Evolutionary conservation across 2,329 filamentous ascomycete species (phyloP).

Genomic region (Arthrocladium fulminans): DNA sequence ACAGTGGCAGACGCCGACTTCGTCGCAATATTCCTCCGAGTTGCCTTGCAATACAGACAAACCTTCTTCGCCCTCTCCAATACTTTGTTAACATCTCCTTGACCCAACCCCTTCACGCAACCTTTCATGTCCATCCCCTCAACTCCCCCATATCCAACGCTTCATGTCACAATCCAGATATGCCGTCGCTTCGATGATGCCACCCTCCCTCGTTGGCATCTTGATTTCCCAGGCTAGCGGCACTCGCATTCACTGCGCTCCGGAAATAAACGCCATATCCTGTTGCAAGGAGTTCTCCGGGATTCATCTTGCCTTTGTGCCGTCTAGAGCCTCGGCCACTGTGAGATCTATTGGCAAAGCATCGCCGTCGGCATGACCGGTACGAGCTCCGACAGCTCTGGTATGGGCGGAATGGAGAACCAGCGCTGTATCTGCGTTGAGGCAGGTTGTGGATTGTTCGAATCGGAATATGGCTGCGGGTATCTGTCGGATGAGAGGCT

Average conservation of each 20-base stretch:
- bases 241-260: slow-evolving; percentile 39
- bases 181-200: slow-evolving; percentile 35
- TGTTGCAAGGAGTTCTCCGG: slow-evolving; percentile 41
- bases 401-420: slow-evolving; percentile 32
- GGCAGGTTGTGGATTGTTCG: slow-evolving; percentile 16
- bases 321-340: slow-evolving; percentile 38
- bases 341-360: slow-evolving; percentile 32
- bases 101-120: slow-evolving; percentile 24
- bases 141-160: slow-evolving; percentile 38
- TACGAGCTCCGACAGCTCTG: slow-evolving; percentile 33
- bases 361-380: slow-evolving; percentile 29
- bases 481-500: slow-evolving; percentile 2
- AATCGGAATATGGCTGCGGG: neutral
- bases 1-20: slow-evolving; percentile 7
- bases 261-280: slow-evolving; percentile 43
- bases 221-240: slow-evolving; percentile 33
- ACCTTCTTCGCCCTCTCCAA: slow-evolving; percentile 17
- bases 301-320: slow-evolving; percentile 36
- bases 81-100: slow-evolving; percentile 15
- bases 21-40: slow-evolving; percentile 16
- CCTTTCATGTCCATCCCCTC: slow-evolving; percentile 37
- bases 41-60: slow-evolving; percentile 17
- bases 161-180: slow-evolving; percentile 39
- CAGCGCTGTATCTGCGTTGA: slow-evolving; percentile 34
- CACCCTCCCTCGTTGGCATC: slow-evolving; percentile 33